phyloP scores from a whole-genome alignment of 768 basidiomycete species.

The Rhizopogon vesiculosus region DNA sequence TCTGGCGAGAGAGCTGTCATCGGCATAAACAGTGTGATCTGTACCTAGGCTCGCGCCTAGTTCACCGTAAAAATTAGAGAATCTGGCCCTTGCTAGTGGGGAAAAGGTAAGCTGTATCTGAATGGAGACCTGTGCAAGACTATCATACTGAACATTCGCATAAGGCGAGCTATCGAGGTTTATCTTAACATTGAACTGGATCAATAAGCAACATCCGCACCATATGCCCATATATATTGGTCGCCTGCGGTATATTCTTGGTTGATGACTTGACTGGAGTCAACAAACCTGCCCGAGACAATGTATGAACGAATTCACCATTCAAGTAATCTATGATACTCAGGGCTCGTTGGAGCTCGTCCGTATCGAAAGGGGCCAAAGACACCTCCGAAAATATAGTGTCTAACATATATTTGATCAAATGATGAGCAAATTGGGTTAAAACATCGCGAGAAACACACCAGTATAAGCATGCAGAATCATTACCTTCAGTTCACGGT shows the following conservation, averaged over 20 bases:
- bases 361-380: conserved; percentile 3
- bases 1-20: background rate
- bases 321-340: conserved; percentile 1
- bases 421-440: background rate
- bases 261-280: background rate
- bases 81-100: conserved; percentile 18
- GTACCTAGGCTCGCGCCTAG: conserved; percentile 31
- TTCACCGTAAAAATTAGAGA: conserved; percentile 34
- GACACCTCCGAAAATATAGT: conserved; percentile 1
- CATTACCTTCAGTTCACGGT: background rate
- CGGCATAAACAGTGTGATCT: conserved; percentile 19
- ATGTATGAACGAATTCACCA: background rate
- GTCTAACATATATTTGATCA: background rate
- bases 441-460: background rate
- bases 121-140: background rate
- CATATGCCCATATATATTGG: background rate
- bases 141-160: conserved; percentile 5
- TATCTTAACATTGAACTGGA: background rate
- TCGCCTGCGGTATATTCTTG: background rate
- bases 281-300: background rate
- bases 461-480: background rate
- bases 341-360: conserved; percentile 2
- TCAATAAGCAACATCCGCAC: background rate
- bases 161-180: conserved; percentile 1
- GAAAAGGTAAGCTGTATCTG: background rate